Evolutionary conservation across 305 asterid genomes (phyloP), one percentile per base, ranked within the genome.

Genomic region (Fraxinus xanthoxyloides): DNA sequence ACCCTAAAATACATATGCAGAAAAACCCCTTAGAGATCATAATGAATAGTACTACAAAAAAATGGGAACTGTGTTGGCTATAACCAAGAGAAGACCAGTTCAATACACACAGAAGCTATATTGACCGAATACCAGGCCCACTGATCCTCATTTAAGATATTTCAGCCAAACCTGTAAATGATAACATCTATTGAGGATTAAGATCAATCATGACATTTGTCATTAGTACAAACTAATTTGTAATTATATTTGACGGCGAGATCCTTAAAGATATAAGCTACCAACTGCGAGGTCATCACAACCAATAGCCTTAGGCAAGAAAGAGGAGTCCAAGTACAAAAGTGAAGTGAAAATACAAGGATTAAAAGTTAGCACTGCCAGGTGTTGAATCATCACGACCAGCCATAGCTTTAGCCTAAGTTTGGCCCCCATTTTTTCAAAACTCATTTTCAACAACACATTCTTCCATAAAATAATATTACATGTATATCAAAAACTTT

Each of bases 121-220:
- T 28, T 24, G 3, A 40, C 77, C 63, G 77, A n/a, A n/a, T 46
- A 76, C 72, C 13, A 72, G 80, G 46, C 28, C 30, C 77, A 54
- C 79, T 31, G 63, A 43, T 12, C 61, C 72, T 19, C 34, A 43
- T 12, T 34, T 63, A 69, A 54, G 63, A 54, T 38, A 75, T 43
- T 9, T 56, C n/a, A 61, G 77, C 63, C 48, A 77, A 79, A 69
- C 51, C 75, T 61, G 40, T 21, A 48, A 28, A 76, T 63, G 46
- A 81, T 48, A 46, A 70, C 31, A 85, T 1, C 24, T 48, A 43
- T 81, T 32, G 72, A 81, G 75, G 80, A 40, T 73, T 63, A 36
- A 38, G 23, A 43, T 21, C 34, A 51, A 30, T 56, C 43, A 15
- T 69, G 84, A 38, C 56, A 5, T 31, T 30, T n/a, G n/a, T n/a